phyloP scores from a whole-genome alignment of 2,329 filamentous ascomycete genomes.

The Gliomastix tumulicola region DNA sequence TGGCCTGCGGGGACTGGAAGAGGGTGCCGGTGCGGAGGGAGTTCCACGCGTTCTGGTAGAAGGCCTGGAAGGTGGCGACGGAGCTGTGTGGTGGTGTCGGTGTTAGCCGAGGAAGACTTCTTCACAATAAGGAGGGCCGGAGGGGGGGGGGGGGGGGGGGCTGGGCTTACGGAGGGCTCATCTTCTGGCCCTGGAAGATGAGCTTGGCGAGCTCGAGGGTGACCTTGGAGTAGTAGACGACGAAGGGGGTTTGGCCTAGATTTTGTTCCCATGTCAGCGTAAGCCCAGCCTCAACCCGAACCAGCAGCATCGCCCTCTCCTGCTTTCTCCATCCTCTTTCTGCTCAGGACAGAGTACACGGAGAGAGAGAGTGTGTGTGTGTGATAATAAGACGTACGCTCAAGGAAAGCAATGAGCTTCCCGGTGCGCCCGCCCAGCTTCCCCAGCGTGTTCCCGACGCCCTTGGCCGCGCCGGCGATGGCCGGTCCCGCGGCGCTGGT shows the following conservation, averaged over 20 bases:
- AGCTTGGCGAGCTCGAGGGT: constrained; percentile 82
- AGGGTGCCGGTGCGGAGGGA: constrained; percentile 58
- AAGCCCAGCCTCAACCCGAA: no score
- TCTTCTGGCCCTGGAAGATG: constrained; percentile 80
- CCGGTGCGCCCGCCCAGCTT: constrained; percentile 81
- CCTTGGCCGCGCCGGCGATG: constrained; percentile 64
- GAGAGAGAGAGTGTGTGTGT: no score
- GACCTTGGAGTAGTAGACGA: constrained; percentile 89
- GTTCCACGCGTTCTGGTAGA: constrained; percentile 71
- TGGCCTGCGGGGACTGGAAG: constrained; percentile 48
- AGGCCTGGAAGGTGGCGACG: constrained; percentile 74
- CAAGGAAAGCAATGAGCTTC: constrained; percentile 68
- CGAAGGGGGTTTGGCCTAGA: constrained; percentile 63
- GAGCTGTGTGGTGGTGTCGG: constrained; percentile 42
- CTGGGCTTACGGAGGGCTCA: constrained; percentile 81
- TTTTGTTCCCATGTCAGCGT: no score
- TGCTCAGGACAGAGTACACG: no score
- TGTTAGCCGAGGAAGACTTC: neutral
- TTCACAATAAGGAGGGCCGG: neutral
- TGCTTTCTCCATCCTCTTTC: no score
- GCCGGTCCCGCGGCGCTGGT: constrained; percentile 73
- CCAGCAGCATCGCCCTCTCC: no score
- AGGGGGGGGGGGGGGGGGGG: neutral
- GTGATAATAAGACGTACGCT: constrained; percentile 87
- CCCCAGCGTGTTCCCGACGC: constrained; percentile 58